Evolutionary conservation across 495 filamentous ascomycete species (phyloP), one percentile per base, ranked within the genome.

Genomic region (Penicillium taxi): DNA sequence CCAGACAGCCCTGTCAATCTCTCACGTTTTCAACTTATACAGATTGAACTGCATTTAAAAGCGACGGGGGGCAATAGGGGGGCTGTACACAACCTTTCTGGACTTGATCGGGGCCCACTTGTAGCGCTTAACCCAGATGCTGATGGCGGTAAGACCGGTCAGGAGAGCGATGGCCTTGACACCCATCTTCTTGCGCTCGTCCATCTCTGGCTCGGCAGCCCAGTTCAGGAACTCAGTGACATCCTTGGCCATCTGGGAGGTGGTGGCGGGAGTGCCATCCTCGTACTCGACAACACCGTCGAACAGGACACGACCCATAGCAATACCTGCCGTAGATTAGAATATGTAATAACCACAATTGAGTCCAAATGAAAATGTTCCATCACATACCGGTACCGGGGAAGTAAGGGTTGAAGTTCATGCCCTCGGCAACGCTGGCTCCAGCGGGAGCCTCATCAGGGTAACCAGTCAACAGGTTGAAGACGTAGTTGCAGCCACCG

Each of bases 341-440:
- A 18, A 17, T 13, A 49, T 53, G n/a, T 40, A 54, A 43, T 32
- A 24, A 22, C 17, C 22, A 32, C 14, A 15, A 7, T 2, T 16
- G 15, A 40, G 29, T 27, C 39, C 13, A 24, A 25, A 9, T 7
- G 5, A 32, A 11, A 18, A 9, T 4, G 5, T 9, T 3, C 34
- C 25, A 40, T 41, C 32, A 55, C 66, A 30, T 67, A 75, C 76
- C 91, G 45, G 91, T 96, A 50, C 93, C 93, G 34, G 91, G 91
- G 79, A 99, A 99, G 73, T 96, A 99, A 18, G 91, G 91, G 78
- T 99, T 99, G 78, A 99, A 99, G 77, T 96, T 94, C 59, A 99
- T 78, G 45, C 91, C 91, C 41, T 79, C 74, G 40, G 75, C 73
- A 46, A 99, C 77, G 42, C 67, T 61, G 42, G 80, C 86, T 52